phyloP scores from a whole-genome alignment of 768 basidiomycete species.

The Psilocybe subaeruginosa region DNA sequence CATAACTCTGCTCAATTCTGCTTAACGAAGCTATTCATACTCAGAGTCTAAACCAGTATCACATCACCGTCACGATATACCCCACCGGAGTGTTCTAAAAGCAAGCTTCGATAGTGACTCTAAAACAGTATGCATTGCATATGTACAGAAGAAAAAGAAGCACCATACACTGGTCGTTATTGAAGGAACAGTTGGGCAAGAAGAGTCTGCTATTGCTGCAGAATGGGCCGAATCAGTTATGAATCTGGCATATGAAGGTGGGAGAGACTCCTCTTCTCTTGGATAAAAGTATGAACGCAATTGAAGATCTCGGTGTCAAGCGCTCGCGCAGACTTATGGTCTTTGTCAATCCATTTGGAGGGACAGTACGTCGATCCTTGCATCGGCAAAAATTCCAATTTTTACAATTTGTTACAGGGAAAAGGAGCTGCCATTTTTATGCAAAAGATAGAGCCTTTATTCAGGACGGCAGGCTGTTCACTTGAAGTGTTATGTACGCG shows the following conservation, averaged over 20 bases:
- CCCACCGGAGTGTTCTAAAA: slow-evolving; percentile 55
- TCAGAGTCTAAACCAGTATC: slow-evolving; percentile 5
- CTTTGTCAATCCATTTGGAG: slow-evolving; percentile 80
- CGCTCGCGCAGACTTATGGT: slow-evolving; percentile 62
- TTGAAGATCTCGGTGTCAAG: slow-evolving; percentile 48
- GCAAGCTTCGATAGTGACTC: slow-evolving; percentile 41
- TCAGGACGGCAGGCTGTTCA: slow-evolving; percentile 65
- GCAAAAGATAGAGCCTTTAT: slow-evolving; percentile 69
- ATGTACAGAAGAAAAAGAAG: slow-evolving; percentile 49
- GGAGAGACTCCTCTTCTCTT: slow-evolving; percentile 11
- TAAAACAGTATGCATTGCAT: slow-evolving; percentile 48
- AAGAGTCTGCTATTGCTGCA: slow-evolving; percentile 35
- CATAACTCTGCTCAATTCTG: background rate
- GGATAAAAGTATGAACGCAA: background rate
- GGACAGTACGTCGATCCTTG: slow-evolving; percentile 53
- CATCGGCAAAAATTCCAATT: background rate
- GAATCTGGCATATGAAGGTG: slow-evolving; percentile 66
- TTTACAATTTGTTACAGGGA: slow-evolving; percentile 45
- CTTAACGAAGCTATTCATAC: background rate
- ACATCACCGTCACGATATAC: slow-evolving; percentile 35
- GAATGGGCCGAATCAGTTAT: slow-evolving; percentile 62
- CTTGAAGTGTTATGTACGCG: slow-evolving; percentile 61
- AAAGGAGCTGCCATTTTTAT: slow-evolving; percentile 57
- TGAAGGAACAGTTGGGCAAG: slow-evolving; percentile 37
- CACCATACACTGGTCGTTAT: slow-evolving; percentile 43